Conservation (phyloP, 441 rosid species). For the Hypseocharis bilobata region DNA sequence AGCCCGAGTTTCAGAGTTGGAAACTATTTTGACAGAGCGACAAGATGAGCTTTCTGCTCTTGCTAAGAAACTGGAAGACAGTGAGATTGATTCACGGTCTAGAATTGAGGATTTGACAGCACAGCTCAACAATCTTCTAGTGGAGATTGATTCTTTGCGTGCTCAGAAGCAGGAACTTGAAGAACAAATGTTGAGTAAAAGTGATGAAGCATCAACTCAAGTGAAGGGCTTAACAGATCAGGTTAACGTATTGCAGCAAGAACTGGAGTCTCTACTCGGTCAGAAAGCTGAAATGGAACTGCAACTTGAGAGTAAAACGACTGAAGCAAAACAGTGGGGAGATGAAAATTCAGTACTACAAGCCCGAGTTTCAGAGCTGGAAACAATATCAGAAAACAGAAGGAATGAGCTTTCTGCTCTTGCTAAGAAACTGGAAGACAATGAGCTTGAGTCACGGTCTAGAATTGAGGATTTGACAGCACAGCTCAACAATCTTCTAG, state of each 20-base stretch:
- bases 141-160: constrained; percentile 28
- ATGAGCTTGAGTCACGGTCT: constrained; percentile 41
- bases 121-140: constrained; percentile 33
- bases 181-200: constrained; percentile 30
- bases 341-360: constrained; percentile 2
- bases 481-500: constrained; percentile 33
- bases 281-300: constrained; percentile 46
- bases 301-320: constrained; percentile 46
- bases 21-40: constrained; percentile 33
- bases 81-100: constrained; percentile 41
- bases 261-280: constrained; percentile 39
- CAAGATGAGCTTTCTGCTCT: constrained; percentile 43
- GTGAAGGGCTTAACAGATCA: constrained; percentile 34
- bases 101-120: constrained; percentile 44
- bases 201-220: constrained; percentile 41
- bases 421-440: constrained; percentile 44
- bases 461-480: constrained; percentile 44
- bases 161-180: constrained; percentile 42
- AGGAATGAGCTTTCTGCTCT: constrained; percentile 43
- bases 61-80: constrained; percentile 45
- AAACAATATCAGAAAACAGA: constrained; percentile 21
- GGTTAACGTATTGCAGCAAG: constrained; percentile 35
- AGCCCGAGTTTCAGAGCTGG: constrained; percentile 21
- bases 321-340: constrained; percentile 32
- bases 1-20: constrained; percentile 46